Evolutionary conservation across 257 asterid genomes (phyloP).

Genomic region (Solanum sejunctum): DNA sequence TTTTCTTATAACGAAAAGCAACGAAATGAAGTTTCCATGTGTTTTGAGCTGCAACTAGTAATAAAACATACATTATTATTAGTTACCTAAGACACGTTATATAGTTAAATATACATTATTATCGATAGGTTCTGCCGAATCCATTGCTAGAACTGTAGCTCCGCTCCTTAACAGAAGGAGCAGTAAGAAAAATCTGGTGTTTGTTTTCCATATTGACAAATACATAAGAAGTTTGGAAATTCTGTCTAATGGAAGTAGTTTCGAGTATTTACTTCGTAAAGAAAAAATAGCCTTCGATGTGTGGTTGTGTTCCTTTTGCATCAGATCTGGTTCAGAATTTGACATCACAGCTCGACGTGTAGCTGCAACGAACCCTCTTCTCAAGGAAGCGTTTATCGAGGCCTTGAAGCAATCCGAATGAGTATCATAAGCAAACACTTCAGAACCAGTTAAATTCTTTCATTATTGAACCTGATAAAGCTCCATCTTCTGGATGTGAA

Average conservation of each 20-base stretch:
- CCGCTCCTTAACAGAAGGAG: neutral
- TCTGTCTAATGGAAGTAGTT: neutral
- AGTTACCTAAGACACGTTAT: neutral
- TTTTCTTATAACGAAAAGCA: neutral
- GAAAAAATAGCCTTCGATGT: neutral
- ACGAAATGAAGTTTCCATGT: neutral
- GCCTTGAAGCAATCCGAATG: constrained; percentile 44
- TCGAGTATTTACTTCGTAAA: neutral
- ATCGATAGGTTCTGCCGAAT: neutral
- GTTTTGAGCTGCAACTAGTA: neutral
- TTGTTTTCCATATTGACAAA: neutral
- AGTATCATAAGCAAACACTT: neutral
- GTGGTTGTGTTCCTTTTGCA: neutral
- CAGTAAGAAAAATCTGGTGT: neutral
- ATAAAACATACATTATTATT: too few species aligned
- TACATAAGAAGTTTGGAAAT: neutral
- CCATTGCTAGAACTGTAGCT: neutral
- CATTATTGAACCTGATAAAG: neutral
- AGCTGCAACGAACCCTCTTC: constrained; percentile 61
- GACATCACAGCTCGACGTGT: constrained; percentile 63
- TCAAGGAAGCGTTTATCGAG: constrained; percentile 57
- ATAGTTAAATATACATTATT: too few species aligned
- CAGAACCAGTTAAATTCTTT: neutral
- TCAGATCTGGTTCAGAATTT: constrained; percentile 56
- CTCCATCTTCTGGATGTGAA: neutral